Evolutionary conservation across 371 early-diverging fungal species (phyloP).

Genomic region (Mortierella sp.): DNA sequence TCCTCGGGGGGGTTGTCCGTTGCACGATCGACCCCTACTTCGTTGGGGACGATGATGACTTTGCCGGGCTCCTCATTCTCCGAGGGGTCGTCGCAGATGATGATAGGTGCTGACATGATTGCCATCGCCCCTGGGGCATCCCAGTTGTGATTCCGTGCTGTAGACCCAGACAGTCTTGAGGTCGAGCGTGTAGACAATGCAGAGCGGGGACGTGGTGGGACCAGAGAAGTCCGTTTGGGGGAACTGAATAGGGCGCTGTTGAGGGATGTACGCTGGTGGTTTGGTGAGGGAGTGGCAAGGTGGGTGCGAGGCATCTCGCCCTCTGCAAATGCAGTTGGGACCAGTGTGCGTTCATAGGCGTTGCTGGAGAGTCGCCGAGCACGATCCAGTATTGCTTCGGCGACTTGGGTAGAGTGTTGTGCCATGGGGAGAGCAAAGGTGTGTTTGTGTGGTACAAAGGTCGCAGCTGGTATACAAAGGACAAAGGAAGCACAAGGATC

Average conservation of each 20-base stretch:
- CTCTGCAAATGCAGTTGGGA: slow-evolving; percentile 28
- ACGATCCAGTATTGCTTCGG: slow-evolving; percentile 36
- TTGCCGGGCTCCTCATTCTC: too few species aligned
- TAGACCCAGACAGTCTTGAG: too few species aligned
- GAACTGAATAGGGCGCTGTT: slow-evolving; percentile 1
- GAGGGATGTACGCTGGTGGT: slow-evolving; percentile 12
- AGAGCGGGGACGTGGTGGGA: too few species aligned
- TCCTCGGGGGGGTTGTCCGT: too few species aligned
- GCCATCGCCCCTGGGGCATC: too few species aligned
- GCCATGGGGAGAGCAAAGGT: slow-evolving; percentile 9
- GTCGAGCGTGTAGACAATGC: too few species aligned
- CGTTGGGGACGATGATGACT: too few species aligned
- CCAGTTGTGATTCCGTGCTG: too few species aligned
- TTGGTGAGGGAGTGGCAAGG: background rate
- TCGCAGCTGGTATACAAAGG: background rate
- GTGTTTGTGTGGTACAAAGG: background rate
- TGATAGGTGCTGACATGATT: too few species aligned
- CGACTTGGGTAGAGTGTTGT: slow-evolving; percentile 25
- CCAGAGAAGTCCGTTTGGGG: too few species aligned
- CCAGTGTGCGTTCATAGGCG: slow-evolving; percentile 28
- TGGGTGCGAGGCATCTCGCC: slow-evolving; percentile 22
- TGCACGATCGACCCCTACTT: too few species aligned
- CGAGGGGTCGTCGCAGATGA: too few species aligned
- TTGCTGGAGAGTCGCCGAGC: slow-evolving; percentile 43
- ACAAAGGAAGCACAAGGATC: slow-evolving; percentile 2